Conservation (phyloP, 2,329 filamentous ascomycete species). For the Colletotrichum graminicola region DNA sequence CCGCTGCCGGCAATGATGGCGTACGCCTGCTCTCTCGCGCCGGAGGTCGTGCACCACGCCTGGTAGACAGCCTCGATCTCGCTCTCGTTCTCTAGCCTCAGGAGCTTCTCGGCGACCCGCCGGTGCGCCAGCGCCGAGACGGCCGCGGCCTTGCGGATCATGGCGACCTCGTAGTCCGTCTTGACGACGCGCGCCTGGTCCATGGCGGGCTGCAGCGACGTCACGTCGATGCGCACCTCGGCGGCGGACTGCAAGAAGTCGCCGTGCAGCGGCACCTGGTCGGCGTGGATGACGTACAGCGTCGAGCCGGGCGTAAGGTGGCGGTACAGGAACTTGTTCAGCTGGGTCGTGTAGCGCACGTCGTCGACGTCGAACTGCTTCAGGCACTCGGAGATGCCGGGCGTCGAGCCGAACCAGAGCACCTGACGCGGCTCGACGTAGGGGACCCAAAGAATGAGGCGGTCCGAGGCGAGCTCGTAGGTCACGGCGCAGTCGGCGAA, state of each 20-base stretch:
- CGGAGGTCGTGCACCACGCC: conserved; percentile 76
- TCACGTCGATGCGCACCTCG: conserved; percentile 59
- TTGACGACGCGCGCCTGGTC: conserved; percentile 86
- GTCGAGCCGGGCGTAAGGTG: conserved; percentile 51
- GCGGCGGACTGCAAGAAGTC: conserved; percentile 44
- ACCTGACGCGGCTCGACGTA: conserved; percentile 71
- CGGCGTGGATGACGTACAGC: conserved; percentile 60
- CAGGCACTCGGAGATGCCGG: conserved; percentile 71
- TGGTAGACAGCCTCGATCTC: conserved; percentile 86
- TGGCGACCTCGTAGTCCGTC: conserved; percentile 84
- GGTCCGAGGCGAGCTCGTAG: conserved; percentile 70
- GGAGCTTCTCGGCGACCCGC: conserved; percentile 75
- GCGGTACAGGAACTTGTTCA: conserved; percentile 62
- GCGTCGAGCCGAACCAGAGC: conserved; percentile 74
- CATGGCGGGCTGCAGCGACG: conserved; percentile 76
- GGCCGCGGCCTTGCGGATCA: conserved; percentile 84
- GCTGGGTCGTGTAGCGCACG: conserved; percentile 68
- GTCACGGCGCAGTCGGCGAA: conserved; percentile 68
- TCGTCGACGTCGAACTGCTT: conserved; percentile 76
- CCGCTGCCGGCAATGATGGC: conserved; percentile 89
- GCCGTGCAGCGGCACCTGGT: conserved; percentile 55
- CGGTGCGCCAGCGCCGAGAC: conserved; percentile 84
- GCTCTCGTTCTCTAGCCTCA: conserved; percentile 78
- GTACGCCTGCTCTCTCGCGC: conserved; percentile 85
- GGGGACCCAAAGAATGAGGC: conserved; percentile 80